Evolutionary conservation across 345 rosid genomes (phyloP).

Genomic region (Acer negundo): DNA sequence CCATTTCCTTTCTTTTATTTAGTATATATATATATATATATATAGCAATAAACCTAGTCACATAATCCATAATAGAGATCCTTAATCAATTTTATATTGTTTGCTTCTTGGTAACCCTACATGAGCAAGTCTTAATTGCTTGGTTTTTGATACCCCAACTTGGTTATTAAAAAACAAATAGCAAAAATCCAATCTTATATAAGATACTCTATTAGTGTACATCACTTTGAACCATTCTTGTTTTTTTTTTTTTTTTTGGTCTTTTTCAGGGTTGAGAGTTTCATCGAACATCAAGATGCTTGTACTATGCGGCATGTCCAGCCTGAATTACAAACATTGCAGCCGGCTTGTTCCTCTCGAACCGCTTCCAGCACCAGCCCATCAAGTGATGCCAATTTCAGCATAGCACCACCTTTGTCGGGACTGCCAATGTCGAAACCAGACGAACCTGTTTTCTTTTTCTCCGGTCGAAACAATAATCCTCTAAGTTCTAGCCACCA

Average conservation of each 20-base stretch:
- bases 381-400: slow-evolving; percentile 64
- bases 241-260: slow-evolving; percentile 11
- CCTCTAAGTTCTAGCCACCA: slow-evolving; percentile 28
- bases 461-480: slow-evolving; percentile 13
- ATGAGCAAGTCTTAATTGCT: slow-evolving; percentile 12
- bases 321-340: slow-evolving; percentile 41
- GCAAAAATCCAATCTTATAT: slow-evolving; percentile 19
- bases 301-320: slow-evolving; percentile 58
- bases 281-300: slow-evolving; percentile 84
- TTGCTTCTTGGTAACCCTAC: slow-evolving; percentile 47
- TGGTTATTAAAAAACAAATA: slow-evolving; percentile 13
- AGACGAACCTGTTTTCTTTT: slow-evolving; percentile 26
- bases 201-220: neutral
- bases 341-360: slow-evolving; percentile 65
- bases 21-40: slow-evolving; percentile 13
- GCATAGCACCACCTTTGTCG: slow-evolving; percentile 38
- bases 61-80: slow-evolving; percentile 25
- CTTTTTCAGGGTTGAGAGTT: slow-evolving; percentile 70
- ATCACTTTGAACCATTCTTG: slow-evolving; percentile 19
- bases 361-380: slow-evolving; percentile 80
- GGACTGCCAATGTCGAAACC: slow-evolving; percentile 27
- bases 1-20: slow-evolving; percentile 19
- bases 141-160: slow-evolving; percentile 7
- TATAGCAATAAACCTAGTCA: slow-evolving; percentile 19
- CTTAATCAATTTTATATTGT: slow-evolving; percentile 37